Conservation (phyloP, 129 eudicot genomes). For the Kitagawia praeruptora region DNA sequence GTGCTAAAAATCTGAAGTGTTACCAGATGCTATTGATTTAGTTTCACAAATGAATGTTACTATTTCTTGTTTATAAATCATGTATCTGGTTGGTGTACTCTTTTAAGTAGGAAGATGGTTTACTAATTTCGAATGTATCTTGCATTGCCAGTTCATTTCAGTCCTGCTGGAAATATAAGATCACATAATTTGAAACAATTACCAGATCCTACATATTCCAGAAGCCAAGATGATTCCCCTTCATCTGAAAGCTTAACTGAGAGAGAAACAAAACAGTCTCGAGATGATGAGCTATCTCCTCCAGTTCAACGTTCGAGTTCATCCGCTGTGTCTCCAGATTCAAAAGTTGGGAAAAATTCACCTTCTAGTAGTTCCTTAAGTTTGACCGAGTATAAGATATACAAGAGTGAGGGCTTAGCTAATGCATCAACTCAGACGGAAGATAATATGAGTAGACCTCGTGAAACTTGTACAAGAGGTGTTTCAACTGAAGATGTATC, state of each 20-base stretch:
- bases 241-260: constrained; percentile 66
- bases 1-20: background rate
- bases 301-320: constrained; percentile 55
- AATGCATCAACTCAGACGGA: constrained; percentile 94
- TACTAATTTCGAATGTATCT: background rate
- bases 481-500: constrained; percentile 72
- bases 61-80: background rate
- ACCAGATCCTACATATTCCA: constrained; percentile 64
- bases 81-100: background rate
- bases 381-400: constrained; percentile 64
- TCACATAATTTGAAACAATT: constrained; percentile 48
- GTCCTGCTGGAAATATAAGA: constrained; percentile 38
- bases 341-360: constrained; percentile 45
- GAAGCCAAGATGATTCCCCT: constrained; percentile 75
- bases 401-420: constrained; percentile 64
- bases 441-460: constrained; percentile 29
- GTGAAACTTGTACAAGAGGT: constrained; percentile 67
- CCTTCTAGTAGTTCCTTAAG: constrained; percentile 54
- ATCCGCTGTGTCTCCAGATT: constrained; percentile 59
- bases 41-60: background rate
- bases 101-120: too few species aligned
- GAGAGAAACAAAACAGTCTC: constrained; percentile 53
- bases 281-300: constrained; percentile 67
- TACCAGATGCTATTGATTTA: background rate
- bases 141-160: constrained; percentile 40